Conservation (phyloP, 2,329 filamentous ascomycete species). For the Diaporthe capsici region DNA sequence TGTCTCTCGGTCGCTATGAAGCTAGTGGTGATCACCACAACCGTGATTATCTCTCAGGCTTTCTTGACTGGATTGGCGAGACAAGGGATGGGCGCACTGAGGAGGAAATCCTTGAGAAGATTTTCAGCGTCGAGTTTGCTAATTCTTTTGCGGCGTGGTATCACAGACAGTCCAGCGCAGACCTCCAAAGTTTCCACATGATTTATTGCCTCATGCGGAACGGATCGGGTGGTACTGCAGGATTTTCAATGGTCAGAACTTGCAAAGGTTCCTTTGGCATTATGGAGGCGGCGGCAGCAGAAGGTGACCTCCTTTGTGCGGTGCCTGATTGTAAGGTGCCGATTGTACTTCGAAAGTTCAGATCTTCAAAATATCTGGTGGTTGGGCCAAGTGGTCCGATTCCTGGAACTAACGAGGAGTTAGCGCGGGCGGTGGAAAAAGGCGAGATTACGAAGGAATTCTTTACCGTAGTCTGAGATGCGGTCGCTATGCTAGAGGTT, state of each 20-base stretch:
- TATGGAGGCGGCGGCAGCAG: neutral
- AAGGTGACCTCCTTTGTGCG: neutral
- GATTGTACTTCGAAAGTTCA: neutral
- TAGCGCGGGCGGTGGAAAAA: neutral
- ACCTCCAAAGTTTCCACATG: neutral
- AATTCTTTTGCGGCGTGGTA: neutral
- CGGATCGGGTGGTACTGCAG: neutral
- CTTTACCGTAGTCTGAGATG: neutral
- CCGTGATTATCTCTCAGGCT: neutral
- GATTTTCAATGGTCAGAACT: neutral
- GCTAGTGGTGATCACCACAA: too few relatives aligned
- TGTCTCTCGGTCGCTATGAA: neutral
- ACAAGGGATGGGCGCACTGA: neutral
- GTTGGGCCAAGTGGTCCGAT: neutral
- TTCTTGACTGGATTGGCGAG: neutral
- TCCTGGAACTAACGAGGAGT: neutral
- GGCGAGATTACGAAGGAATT: neutral
- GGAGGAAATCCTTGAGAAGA: neutral
- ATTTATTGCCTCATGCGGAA: accelerated
- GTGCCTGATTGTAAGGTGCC: neutral
- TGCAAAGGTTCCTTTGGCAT: neutral
- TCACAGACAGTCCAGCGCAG: neutral
- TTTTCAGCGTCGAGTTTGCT: neutral
- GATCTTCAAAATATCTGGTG: neutral
- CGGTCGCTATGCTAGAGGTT: neutral